Evolutionary conservation across 495 filamentous ascomycete genomes (phyloP).

Genomic region (Neurospora sp.): DNA sequence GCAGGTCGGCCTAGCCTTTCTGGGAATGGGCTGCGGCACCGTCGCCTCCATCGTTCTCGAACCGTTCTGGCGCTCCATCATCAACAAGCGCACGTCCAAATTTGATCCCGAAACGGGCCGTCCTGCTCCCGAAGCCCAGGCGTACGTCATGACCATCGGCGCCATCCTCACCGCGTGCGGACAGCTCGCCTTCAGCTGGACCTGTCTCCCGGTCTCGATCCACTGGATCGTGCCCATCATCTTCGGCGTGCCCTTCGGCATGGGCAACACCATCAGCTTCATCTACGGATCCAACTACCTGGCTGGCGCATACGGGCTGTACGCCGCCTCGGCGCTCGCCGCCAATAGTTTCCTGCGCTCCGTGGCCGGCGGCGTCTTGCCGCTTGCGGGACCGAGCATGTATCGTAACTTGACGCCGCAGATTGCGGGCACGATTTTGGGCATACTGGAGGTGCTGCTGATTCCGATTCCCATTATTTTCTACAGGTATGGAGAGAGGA

Average conservation of each 20-base stretch:
- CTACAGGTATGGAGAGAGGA: conserved; percentile 61
- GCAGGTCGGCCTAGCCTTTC: conserved; percentile 64
- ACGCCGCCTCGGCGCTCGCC: conserved; percentile 65
- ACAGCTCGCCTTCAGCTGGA: conserved; percentile 75
- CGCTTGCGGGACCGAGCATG: conserved; percentile 64
- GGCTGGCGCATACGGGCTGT: conserved; percentile 66
- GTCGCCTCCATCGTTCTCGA: conserved; percentile 55
- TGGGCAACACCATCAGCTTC: conserved; percentile 67
- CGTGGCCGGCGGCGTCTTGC: conserved; percentile 57
- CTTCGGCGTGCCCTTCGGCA: conserved; percentile 69
- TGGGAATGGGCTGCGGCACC: conserved; percentile 72
- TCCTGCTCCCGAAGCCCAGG: conserved; percentile 62
- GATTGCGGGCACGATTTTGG: conserved; percentile 71
- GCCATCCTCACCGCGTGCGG: conserved; percentile 58
- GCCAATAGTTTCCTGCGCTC: conserved; percentile 66
- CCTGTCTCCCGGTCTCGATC: conserved; percentile 57
- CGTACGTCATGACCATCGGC: conserved; percentile 60
- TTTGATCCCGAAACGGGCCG: conserved; percentile 59
- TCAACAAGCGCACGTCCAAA: conserved; percentile 49
- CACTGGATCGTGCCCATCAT: conserved; percentile 68
- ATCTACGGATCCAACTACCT: conserved; percentile 75
- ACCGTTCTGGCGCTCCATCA: conserved; percentile 60
- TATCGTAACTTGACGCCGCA: conserved; percentile 55
- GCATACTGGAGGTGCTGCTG: conserved; percentile 54
- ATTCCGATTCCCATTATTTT: conserved; percentile 76